A percentile compares a stretch with the other conserved stretches of the same genome.
phyloP scores from a whole-genome alignment of 1,139 yeast genomes.

The Debaryomyces robertsiae region DNA sequence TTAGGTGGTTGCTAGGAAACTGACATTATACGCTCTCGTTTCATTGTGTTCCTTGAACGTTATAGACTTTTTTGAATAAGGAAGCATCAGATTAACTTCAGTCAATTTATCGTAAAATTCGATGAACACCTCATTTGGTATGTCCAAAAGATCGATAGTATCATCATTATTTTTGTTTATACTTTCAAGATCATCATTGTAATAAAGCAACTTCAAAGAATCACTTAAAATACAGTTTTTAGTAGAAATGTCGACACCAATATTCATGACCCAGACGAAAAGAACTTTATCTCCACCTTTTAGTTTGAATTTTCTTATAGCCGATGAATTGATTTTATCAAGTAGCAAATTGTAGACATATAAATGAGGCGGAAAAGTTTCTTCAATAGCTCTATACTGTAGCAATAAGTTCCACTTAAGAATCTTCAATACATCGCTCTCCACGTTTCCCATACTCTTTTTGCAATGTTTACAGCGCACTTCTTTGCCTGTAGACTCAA shows the following conservation, averaged over 20 bases:
- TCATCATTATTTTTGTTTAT: constrained; percentile 24
- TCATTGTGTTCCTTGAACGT: constrained; percentile 18
- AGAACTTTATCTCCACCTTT: constrained; percentile 62
- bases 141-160: constrained; percentile 37
- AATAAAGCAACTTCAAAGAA: constrained; percentile 49
- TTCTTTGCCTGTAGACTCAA: constrained; percentile 9
- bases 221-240: constrained; percentile 20
- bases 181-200: constrained; percentile 13
- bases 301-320: constrained; percentile 59
- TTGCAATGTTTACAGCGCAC: constrained; percentile 36
- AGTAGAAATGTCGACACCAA: constrained; percentile 39
- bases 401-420: constrained; percentile 63
- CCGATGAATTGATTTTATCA: constrained; percentile 51
- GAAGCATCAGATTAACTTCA: constrained; percentile 30
- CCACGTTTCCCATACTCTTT: constrained; percentile 35
- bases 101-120: constrained; percentile 30
- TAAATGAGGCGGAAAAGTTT: constrained; percentile 33
- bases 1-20: constrained; percentile 21
- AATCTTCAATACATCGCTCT: constrained; percentile 32
- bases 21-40: constrained; percentile 25
- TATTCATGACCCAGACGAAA: constrained; percentile 60
- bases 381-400: constrained; percentile 21
- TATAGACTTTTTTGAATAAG: constrained; percentile 28
- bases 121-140: constrained; percentile 29
- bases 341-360: constrained; percentile 42